phyloP scores from a whole-genome alignment of 1,139 yeast genomes.

The Ashbya aceris region DNA sequence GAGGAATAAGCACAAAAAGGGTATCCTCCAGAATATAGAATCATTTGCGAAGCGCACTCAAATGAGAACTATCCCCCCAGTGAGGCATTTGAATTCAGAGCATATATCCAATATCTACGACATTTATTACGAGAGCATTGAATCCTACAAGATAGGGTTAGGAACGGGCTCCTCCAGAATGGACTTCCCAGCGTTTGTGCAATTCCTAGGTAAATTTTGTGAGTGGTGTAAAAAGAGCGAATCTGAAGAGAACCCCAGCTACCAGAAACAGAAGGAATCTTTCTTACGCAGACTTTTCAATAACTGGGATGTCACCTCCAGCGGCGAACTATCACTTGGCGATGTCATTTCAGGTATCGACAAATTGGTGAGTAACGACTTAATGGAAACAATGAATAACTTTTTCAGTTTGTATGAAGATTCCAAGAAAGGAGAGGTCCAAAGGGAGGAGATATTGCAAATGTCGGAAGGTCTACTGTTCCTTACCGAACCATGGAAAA shows the following conservation, averaged over 20 bases:
- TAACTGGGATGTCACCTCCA: conserved; percentile 55
- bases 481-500: conserved; percentile 77
- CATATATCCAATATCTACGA: conserved; percentile 72
- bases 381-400: conserved; percentile 69
- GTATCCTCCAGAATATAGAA: conserved; percentile 78
- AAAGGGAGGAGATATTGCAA: conserved; percentile 70
- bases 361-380: conserved; percentile 56
- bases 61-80: conserved; percentile 70
- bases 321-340: conserved; percentile 52
- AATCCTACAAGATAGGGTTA: conserved; percentile 52
- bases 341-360: conserved; percentile 71
- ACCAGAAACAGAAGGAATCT: conserved; percentile 27
- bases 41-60: conserved; percentile 88
- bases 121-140: conserved; percentile 71
- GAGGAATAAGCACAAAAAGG: conserved; percentile 63
- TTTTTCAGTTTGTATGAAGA: conserved; percentile 70
- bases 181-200: conserved; percentile 62
- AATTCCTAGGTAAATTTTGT: conserved; percentile 70
- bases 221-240: conserved; percentile 56
- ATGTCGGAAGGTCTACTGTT: conserved; percentile 80
- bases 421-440: conserved; percentile 52
- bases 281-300: conserved; percentile 57
- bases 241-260: conserved; percentile 32
- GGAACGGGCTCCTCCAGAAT: conserved; percentile 66
- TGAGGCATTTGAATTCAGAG: conserved; percentile 47